These are phyloP conservation scores for Rhexocercosporidium sp. DNA, from an alignment of 2,329 filamentous ascomycete species.

Conservation along the genomic window DNA sequence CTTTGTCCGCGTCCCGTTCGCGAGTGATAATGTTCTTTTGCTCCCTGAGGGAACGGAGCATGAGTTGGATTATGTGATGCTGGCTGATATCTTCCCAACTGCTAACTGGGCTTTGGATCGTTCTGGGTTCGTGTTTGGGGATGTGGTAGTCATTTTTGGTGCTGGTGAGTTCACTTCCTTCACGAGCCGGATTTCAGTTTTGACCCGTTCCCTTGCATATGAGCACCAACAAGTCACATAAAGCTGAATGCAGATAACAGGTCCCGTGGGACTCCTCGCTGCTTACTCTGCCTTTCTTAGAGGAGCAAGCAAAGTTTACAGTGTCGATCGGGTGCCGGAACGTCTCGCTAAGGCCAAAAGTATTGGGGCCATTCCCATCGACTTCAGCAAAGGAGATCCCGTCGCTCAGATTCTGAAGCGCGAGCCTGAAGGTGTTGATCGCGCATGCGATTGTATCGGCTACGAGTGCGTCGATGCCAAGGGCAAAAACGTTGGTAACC, in stretches of 20 bases:
- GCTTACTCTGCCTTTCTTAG: conserved; percentile 44
- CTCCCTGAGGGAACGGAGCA: conserved; percentile 57
- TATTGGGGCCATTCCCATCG: conserved; percentile 45
- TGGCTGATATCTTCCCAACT: conserved; percentile 41
- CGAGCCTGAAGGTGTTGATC: conserved; percentile 34
- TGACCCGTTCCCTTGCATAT: not conserved
- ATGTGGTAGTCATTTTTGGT: conserved; percentile 44
- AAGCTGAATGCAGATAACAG: conserved; percentile 8
- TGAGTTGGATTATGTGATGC: conserved; percentile 39
- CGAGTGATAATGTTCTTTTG: conserved; percentile 78
- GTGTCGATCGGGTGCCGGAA: conserved; percentile 40
- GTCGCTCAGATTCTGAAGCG: conserved; percentile 40
- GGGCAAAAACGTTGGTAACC: conserved; percentile 31
- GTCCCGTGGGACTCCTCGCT: conserved; percentile 43
- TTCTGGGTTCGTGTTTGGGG: conserved; percentile 37
- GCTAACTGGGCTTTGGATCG: conserved; percentile 34
- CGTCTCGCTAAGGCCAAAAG: conserved; percentile 38
- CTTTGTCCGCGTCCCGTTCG: conserved; percentile 80
- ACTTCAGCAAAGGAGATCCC: conserved; percentile 39
- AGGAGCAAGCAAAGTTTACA: conserved; percentile 42
- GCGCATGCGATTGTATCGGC: conserved; percentile 38
- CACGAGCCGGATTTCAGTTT: not conserved
- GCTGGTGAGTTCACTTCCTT: conserved; percentile 33
- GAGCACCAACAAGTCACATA: not conserved
- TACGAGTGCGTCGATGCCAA: conserved; percentile 34